phyloP scores from a whole-genome alignment of 768 basidiomycete genomes.

The Lentinus brumalis region DNA sequence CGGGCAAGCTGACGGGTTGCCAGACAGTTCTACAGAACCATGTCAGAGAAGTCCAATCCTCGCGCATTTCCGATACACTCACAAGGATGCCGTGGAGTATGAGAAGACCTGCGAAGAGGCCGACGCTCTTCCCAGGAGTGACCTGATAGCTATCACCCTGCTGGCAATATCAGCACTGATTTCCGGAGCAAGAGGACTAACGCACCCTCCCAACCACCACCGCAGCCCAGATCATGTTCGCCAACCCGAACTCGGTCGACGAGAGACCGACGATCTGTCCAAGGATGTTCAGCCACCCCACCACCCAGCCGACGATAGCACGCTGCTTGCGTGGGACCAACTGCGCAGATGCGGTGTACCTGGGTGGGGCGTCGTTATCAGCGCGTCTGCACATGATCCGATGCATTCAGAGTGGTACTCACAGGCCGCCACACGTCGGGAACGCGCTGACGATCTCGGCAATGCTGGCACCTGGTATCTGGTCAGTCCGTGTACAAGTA shows the following conservation, averaged over 20 bases:
- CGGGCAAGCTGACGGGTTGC: conserved; percentile 75
- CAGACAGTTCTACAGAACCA: conserved; percentile 58
- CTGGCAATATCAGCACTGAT: conserved; percentile 11
- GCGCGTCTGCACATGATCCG: background rate
- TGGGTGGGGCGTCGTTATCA: conserved; percentile 25
- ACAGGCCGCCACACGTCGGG: conserved; percentile 75
- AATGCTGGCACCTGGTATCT: conserved; percentile 53
- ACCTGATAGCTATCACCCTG: conserved; percentile 61
- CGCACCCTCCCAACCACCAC: conserved; percentile 57
- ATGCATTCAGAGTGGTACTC: conserved; percentile 26
- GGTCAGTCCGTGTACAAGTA: background rate
- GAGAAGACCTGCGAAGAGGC: conserved; percentile 76
- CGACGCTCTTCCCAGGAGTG: conserved; percentile 72
- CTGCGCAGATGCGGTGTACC: conserved; percentile 82
- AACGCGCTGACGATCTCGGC: conserved; percentile 79
- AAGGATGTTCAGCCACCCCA: conserved; percentile 83
- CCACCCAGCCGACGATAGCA: conserved; percentile 74
- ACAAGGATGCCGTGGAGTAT: conserved; percentile 75
- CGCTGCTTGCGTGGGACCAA: conserved; percentile 65
- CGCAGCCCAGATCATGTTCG: conserved; percentile 81
- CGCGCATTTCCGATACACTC: conserved; percentile 15
- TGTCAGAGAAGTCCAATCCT: background rate
- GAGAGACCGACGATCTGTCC: conserved; percentile 87
- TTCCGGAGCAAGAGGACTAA: conserved; percentile 17
- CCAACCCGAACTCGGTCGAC: conserved; percentile 82